Base-by-base conservation (phyloP, 164 flowering plant genomes). In the Liriodendron chinense region DNA sequence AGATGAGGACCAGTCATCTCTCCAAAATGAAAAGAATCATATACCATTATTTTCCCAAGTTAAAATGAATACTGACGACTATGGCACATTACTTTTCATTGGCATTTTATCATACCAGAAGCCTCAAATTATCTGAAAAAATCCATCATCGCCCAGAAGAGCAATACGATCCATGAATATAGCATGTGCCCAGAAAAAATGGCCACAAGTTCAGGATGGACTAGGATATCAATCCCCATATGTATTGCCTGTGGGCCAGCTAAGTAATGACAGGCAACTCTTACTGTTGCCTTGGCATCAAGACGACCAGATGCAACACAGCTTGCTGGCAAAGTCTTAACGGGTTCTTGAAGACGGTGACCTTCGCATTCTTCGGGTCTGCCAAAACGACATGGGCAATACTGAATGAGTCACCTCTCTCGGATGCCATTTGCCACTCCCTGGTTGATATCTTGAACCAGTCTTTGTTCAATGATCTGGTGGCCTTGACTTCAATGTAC, bases 401-500 rank as follows among this genome's bases (percentile, higher is more conserved):
- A 80, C 93, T 90, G 83, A 80, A 96, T 64, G 89, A 81, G 13
- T 91, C 97, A 14, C 98, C 95, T 73, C 80, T 91, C 16, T 90
- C 97, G 43, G 75, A 57, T 5, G 97, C 99, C 77, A 89, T 91
- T 69, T 91, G 89, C 97, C 96, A 94, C 81, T 96, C 99, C 75
- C 89, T 87, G 1, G 78, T 68, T 12, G 98, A 74, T 76, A 96
- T 91, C 2, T 18, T 53, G 78, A 94, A 91, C 97, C 97, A 96
- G 75, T 91, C 90, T 78, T 92, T 96, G n/a, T 79, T 88, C 16
- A 70, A 71, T 67, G 88, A 88, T 78, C 25, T 85, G n/a, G 99
- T 92, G 50, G 99, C 82, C 84, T 94, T 96, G 23, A 96, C 99
- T 85, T 96, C 99, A 18, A 94, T 75, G 77, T 83, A 96, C 74